Evolutionary conservation across 2,329 filamentous ascomycete species (phyloP).

Genomic region (Botrytis elliptica): DNA sequence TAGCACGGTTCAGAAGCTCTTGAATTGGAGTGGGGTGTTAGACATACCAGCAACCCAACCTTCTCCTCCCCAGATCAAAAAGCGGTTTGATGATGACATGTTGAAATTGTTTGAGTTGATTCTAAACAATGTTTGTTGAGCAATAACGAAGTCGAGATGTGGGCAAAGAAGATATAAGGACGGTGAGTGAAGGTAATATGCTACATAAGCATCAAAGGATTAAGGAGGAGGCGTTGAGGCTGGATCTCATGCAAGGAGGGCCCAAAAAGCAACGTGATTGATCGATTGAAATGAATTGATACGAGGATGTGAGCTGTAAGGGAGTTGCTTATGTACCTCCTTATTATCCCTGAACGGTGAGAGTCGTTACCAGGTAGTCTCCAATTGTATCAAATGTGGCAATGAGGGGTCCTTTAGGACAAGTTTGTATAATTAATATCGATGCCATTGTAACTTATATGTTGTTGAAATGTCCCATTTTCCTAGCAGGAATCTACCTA

Average conservation of each 20-base stretch:
- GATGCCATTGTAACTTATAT: background rate
- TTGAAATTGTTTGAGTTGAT: constrained; percentile 2
- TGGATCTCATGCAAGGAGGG: constrained; percentile 20
- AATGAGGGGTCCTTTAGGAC: constrained; percentile 3
- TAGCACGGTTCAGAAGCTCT: constrained; percentile 17
- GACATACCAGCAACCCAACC: constrained; percentile 50
- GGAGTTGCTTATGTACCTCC: constrained; percentile 6
- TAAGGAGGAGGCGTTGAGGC: constrained; percentile 10
- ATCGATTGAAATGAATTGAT: constrained; percentile 8
- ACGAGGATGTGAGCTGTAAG: constrained; percentile 5
- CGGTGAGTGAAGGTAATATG: constrained; percentile 11
- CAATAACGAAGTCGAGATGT: background rate
- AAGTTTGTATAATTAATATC: background rate
- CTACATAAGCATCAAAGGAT: constrained; percentile 14
- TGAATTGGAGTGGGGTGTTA: background rate
- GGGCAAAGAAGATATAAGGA: background rate
- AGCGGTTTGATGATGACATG: constrained; percentile 37
- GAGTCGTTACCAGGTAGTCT: background rate
- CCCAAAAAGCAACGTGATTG: background rate
- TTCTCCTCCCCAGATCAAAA: constrained; percentile 62
- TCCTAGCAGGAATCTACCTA: background rate
- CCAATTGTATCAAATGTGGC: background rate
- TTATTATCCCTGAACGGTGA: constrained; percentile 7
- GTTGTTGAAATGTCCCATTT: background rate
- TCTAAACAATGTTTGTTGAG: background rate